These are phyloP conservation scores for Lentinus tigrinus DNA, from an alignment of 768 basidiomycete species.

Conservation along the genomic window DNA sequence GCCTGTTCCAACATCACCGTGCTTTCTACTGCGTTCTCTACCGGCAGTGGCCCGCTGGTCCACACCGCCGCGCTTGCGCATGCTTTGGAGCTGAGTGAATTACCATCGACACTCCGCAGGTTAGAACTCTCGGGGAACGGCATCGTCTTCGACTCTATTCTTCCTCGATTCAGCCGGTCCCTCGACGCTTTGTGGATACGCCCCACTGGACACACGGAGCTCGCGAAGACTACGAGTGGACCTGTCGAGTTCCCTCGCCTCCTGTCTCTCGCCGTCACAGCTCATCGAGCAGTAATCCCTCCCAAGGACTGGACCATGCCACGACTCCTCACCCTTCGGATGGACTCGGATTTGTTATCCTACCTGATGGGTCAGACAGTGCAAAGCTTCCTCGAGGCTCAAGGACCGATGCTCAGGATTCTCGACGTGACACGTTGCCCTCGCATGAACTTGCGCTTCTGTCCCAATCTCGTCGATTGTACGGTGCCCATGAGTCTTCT, in stretches of 20 bases:
- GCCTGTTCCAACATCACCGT: conserved; percentile 15
- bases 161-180: neutral
- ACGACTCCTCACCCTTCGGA: neutral
- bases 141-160: neutral
- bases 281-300: too few species aligned
- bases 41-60: conserved; percentile 5
- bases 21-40: conserved; percentile 18
- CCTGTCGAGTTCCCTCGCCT: neutral
- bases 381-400: neutral
- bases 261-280: too few species aligned
- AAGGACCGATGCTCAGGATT: neutral
- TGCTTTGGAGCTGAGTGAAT: neutral
- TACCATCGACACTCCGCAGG: conserved; percentile 3
- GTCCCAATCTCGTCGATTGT: conserved; percentile 9
- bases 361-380: neutral
- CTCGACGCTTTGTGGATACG: conserved; percentile 14
- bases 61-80: neutral
- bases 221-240: neutral
- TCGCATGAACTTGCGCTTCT: neutral
- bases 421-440: neutral
- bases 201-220: neutral
- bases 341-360: too few species aligned
- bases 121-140: conserved; percentile 9
- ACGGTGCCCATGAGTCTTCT: neutral
- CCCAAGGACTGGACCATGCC: neutral